phyloP scores from a whole-genome alignment of 441 rosid genomes.

The California macrophylla region DNA sequence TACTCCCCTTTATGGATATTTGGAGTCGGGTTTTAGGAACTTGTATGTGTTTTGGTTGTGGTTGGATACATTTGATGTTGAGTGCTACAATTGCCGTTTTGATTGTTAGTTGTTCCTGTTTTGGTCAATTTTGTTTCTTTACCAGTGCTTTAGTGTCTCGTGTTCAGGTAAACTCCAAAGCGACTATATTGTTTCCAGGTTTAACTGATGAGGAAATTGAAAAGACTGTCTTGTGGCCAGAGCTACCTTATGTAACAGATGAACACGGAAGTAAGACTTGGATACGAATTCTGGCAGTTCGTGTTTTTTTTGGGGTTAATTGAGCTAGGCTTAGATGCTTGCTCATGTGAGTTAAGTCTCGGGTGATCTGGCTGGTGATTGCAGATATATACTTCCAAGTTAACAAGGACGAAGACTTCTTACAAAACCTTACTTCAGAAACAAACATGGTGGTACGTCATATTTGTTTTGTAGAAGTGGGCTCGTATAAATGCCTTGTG shows the following conservation, averaged over 20 bases:
- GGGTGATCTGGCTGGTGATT: slow-evolving; percentile 8
- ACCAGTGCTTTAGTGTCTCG: slow-evolving; percentile 51
- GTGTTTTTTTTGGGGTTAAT: slow-evolving; percentile 3
- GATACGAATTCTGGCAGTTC: slow-evolving; percentile 5
- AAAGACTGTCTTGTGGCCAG: slow-evolving; percentile 80
- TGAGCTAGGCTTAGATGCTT: not conserved
- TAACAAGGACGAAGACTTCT: slow-evolving; percentile 68
- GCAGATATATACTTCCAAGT: slow-evolving; percentile 83
- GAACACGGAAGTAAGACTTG: slow-evolving; percentile 71
- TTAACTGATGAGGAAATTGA: slow-evolving; percentile 50
- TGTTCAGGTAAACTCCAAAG: slow-evolving; percentile 76
- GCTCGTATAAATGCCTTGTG: too few species aligned
- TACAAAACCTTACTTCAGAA: slow-evolving; percentile 58
- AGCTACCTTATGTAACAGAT: slow-evolving; percentile 71
- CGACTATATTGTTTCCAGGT: slow-evolving; percentile 63
- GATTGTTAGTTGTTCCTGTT: not conserved
- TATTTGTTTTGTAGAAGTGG: too few species aligned
- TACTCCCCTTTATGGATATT: not conserved
- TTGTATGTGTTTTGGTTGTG: not conserved
- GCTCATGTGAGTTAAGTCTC: not conserved
- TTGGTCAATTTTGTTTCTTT: slow-evolving; percentile 25
- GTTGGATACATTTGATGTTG: not conserved
- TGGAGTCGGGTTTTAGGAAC: not conserved
- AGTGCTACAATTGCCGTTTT: not conserved
- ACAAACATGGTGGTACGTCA: slow-evolving; percentile 48